Evolutionary conservation across 768 basidiomycete genomes (phyloP).

Genomic region (Thelephora aurantiotincta): DNA sequence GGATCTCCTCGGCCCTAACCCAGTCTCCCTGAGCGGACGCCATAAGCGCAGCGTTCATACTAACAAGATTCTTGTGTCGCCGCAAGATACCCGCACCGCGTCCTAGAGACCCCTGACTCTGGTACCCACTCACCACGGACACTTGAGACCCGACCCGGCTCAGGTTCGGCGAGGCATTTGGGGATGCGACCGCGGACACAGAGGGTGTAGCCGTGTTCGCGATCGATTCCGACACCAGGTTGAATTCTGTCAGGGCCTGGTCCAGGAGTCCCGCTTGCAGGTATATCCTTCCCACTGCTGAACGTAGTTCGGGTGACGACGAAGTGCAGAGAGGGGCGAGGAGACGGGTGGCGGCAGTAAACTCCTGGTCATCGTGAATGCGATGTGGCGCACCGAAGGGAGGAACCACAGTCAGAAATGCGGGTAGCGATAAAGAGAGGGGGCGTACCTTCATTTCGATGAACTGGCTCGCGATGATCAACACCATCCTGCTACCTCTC

Average conservation of each 20-base stretch:
- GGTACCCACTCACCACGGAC: neutral
- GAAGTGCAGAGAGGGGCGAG: constrained; percentile 48
- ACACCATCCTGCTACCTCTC: constrained; percentile 54
- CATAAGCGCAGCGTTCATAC: constrained; percentile 54
- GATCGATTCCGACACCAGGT: constrained; percentile 29
- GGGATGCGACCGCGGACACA: constrained; percentile 10
- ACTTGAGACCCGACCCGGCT: no score
- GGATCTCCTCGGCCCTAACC: constrained; percentile 31
- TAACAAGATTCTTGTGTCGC: constrained; percentile 15
- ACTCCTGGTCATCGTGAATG: constrained; percentile 33
- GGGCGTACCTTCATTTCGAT: constrained; percentile 66
- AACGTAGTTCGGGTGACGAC: constrained; percentile 43
- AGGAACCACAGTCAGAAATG: neutral
- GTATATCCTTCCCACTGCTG: constrained; percentile 60
- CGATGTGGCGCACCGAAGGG: no score
- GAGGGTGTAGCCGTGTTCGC: constrained; percentile 21
- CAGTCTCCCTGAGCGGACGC: constrained; percentile 63
- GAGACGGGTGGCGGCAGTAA: constrained; percentile 47
- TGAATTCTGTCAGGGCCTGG: constrained; percentile 46
- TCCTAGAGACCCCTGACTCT: neutral
- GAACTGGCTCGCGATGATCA: constrained; percentile 73
- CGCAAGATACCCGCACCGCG: neutral
- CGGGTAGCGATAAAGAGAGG: neutral
- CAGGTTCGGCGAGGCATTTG: neutral
- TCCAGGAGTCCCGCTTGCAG: constrained; percentile 57